Percentiles rank a stretch among this genome's conserved stretches.
These are phyloP conservation scores for Heterococcus sp. DNA, from an alignment of 108 stramenopile genomes.

Conservation along the genomic window DNA sequence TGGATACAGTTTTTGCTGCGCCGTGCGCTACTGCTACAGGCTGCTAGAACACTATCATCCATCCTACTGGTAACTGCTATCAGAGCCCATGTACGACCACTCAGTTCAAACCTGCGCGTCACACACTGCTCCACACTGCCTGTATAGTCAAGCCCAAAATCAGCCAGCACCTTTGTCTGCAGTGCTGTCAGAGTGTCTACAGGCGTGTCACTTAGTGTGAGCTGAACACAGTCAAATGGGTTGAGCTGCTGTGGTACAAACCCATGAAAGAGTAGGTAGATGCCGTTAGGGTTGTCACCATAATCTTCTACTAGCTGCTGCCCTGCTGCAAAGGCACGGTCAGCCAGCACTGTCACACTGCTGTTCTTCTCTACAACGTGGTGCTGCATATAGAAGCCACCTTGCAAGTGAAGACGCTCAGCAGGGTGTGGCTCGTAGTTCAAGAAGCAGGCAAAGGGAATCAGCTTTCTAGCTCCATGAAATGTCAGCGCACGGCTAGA, in stretches of 20 bases:
- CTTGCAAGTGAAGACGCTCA: not conserved
- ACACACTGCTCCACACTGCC: no score
- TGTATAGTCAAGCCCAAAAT: no score
- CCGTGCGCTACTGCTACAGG: no score
- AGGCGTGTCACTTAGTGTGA: no score
- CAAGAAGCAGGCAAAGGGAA: slow-evolving; percentile 76
- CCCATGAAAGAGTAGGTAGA: slow-evolving; percentile 73
- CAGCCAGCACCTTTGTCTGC: no score
- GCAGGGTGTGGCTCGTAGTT: slow-evolving; percentile 61
- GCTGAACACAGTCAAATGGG: slow-evolving; percentile 77
- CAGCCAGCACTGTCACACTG: slow-evolving; percentile 13
- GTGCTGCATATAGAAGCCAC: slow-evolving; percentile 6
- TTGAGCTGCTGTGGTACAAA: slow-evolving; percentile 73
- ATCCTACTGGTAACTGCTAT: no score
- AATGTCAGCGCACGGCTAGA: slow-evolving; percentile 71
- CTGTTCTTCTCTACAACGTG: not conserved
- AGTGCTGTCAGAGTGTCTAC: no score
- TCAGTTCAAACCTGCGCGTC: no score
- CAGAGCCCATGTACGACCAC: no score
- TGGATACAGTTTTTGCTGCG: no score
- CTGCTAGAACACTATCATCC: no score
- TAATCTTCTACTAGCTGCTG: slow-evolving; percentile 76
- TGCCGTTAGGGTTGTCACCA: slow-evolving; percentile 68
- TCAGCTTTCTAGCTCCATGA: slow-evolving; percentile 61
- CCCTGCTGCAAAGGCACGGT: slow-evolving; percentile 17